These are phyloP conservation scores for Cyberlindnera nakhonratchasimensis DNA, from an alignment of 805 yeast genomes.

Conservation along the genomic window DNA sequence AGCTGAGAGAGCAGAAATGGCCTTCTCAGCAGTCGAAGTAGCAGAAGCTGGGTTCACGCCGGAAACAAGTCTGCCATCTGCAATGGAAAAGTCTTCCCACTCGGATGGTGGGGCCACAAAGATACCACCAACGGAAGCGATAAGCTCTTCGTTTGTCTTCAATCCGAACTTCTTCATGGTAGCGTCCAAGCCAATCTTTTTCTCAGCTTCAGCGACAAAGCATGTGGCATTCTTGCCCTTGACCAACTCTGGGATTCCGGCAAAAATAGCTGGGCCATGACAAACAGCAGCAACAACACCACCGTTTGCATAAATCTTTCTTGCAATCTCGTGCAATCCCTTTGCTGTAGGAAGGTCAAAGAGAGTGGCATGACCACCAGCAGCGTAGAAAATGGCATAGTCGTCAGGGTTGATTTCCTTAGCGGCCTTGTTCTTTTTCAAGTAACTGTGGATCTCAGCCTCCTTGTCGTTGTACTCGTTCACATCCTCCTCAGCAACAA, in stretches of 20 bases:
- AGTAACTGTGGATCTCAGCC: slow-evolving; percentile 37
- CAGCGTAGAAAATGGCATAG: slow-evolving; percentile 53
- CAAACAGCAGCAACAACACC: slow-evolving; percentile 65
- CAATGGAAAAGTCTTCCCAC: slow-evolving; percentile 47
- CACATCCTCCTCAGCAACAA: slow-evolving; percentile 43
- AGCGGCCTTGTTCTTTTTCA: slow-evolving; percentile 43
- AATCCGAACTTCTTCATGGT: slow-evolving; percentile 24
- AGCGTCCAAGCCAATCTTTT: slow-evolving; percentile 22
- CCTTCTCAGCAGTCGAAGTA: slow-evolving; percentile 42
- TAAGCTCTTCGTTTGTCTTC: slow-evolving; percentile 37
- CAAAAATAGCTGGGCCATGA: slow-evolving; percentile 63
- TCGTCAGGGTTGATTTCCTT: slow-evolving; percentile 45
- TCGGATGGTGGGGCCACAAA: slow-evolving; percentile 47
- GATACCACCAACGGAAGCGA: slow-evolving; percentile 39
- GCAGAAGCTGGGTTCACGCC: slow-evolving; percentile 66
- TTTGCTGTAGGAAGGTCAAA: slow-evolving; percentile 55
- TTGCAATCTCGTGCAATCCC: slow-evolving; percentile 43
- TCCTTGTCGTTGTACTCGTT: slow-evolving; percentile 36
- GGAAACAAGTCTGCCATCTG: slow-evolving; percentile 59
- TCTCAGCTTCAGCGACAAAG: slow-evolving; percentile 53
- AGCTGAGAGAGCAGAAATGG: slow-evolving; percentile 25
- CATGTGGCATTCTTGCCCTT: slow-evolving; percentile 58
- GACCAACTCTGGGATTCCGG: slow-evolving; percentile 44
- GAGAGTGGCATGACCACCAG: slow-evolving; percentile 64
- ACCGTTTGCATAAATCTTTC: slow-evolving; percentile 43